Evolutionary conservation across 768 basidiomycete species (phyloP).

Genomic region (Auriscalpium microsporum): DNA sequence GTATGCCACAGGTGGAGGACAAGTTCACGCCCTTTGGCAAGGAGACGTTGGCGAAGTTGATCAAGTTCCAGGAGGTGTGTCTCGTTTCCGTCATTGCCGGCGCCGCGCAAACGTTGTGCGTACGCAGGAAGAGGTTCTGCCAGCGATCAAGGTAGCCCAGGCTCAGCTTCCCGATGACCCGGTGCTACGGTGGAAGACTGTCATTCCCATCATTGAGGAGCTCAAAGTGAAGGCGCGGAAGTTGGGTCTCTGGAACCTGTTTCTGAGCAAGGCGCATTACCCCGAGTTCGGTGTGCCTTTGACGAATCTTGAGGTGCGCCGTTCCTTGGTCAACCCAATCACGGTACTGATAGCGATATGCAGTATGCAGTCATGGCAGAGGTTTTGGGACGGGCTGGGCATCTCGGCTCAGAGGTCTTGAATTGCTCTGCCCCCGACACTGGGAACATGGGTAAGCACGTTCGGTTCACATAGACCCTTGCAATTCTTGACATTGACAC

Average conservation of each 20-base stretch:
- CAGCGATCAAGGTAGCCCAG: conserved; percentile 68
- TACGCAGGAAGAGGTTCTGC: conserved; percentile 76
- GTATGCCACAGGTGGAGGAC: conserved; percentile 60
- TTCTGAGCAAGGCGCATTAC: conserved; percentile 91
- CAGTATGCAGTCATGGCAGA: conserved; percentile 99
- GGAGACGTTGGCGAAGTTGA: conserved; percentile 74
- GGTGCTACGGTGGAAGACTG: conserved; percentile 71
- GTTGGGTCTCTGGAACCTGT: conserved; percentile 94
- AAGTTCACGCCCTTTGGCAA: conserved; percentile 89
- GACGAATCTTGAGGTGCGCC: conserved; percentile 80
- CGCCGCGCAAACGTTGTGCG: neutral
- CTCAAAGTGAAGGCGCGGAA: conserved; percentile 84
- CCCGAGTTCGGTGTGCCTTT: conserved; percentile 84
- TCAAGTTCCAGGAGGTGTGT: conserved; percentile 75
- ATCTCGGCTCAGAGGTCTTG: conserved; percentile 75
- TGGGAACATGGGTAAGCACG: conserved; percentile 84
- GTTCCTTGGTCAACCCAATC: neutral
- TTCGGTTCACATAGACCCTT: neutral
- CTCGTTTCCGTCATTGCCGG: neutral
- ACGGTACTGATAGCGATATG: neutral
- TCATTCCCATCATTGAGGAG: conserved; percentile 72
- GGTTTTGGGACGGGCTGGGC: conserved; percentile 76
- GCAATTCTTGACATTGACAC: neutral
- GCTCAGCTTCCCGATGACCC: conserved; percentile 75
- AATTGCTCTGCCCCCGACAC: conserved; percentile 98